phyloP scores from a whole-genome alignment of 1,284 basidiomycete species.

The Tetrapyrgos nigripes region DNA sequence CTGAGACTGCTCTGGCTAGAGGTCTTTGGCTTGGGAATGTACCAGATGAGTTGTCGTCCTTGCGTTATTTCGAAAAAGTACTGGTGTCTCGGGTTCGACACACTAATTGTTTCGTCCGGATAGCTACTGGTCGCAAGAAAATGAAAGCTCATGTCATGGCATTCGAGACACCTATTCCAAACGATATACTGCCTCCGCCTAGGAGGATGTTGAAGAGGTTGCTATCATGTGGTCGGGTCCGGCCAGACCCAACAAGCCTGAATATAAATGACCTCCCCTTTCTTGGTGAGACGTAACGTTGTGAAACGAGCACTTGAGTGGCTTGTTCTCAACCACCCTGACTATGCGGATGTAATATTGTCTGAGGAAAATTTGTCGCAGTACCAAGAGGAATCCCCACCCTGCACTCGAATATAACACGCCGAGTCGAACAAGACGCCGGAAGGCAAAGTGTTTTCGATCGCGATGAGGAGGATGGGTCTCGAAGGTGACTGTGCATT shows the following conservation, averaged over 20 bases:
- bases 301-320: too few species aligned
- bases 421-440: slow-evolving; percentile 18
- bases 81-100: slow-evolving; percentile 20
- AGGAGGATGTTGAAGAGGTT: slow-evolving; percentile 6
- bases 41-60: slow-evolving; percentile 29
- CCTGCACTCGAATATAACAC: slow-evolving; percentile 36
- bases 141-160: slow-evolving; percentile 31
- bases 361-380: too few species aligned
- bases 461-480: slow-evolving; percentile 21
- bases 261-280: too few species aligned
- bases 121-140: slow-evolving; percentile 14
- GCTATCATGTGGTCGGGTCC: too few species aligned
- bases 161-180: slow-evolving; percentile 22
- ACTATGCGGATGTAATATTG: too few species aligned
- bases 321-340: too few species aligned
- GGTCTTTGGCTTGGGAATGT: slow-evolving; percentile 46
- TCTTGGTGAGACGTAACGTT: too few species aligned
- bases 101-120: too few species aligned
- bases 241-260: too few species aligned
- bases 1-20: slow-evolving; percentile 37
- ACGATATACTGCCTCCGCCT: slow-evolving; percentile 22
- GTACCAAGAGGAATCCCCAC: too few species aligned
- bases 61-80: slow-evolving; percentile 31
- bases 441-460: too few species aligned
- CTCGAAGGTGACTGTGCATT: slow-evolving; percentile 25